Evolutionary conservation across 495 filamentous ascomycete genomes (phyloP), one percentile per base, ranked within the genome.

Genomic region (Xylaria venustula): DNA sequence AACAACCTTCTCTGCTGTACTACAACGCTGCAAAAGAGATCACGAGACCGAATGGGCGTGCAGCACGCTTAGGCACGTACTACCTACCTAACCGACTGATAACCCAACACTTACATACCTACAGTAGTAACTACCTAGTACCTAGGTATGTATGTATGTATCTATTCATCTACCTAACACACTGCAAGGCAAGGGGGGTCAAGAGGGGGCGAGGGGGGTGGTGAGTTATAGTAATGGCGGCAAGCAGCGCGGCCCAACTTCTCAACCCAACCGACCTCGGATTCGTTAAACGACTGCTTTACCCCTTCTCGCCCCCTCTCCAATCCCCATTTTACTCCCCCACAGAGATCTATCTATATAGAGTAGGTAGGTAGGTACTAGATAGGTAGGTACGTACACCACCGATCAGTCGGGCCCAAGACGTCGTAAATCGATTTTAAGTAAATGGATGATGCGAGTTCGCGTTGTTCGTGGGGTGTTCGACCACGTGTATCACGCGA

Each of bases 241-340:
- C n/a, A n/a, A 56, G 54, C 54, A 58, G 15, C 42, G 45, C 54
- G 45, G 54, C 54, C 54, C 54, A 58, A 58, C 54, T 30, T 56
- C n/a, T n/a, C 15, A 55, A 28, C 42, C 54, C 26, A 45, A 17
- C 49, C 37, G 4, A 4, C 30, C n/a, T n/a, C n/a, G n/a, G n/a
- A 34, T 11, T 34, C 30, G 30, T 40, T 40, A 30, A 49, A 49
- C 12, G 44, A 47, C 44, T 4, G 19, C n/a, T n/a, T 42, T 42
- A 5, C 40, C 40, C n/a, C 15, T n/a, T 14, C 40, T 17, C 40
- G 8, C 40, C 40, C 40, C 40, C 7, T n/a, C 40, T 42, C 40
- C 40, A 42, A 12, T 17, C n/a, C n/a, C n/a, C n/a, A n/a, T n/a
- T n/a, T n/a, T n/a, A n/a, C n/a, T n/a, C n/a, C n/a, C n/a, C n/a